Base-by-base conservation (phyloP, 306 rosid genomes). In the Vigna radiata region DNA sequence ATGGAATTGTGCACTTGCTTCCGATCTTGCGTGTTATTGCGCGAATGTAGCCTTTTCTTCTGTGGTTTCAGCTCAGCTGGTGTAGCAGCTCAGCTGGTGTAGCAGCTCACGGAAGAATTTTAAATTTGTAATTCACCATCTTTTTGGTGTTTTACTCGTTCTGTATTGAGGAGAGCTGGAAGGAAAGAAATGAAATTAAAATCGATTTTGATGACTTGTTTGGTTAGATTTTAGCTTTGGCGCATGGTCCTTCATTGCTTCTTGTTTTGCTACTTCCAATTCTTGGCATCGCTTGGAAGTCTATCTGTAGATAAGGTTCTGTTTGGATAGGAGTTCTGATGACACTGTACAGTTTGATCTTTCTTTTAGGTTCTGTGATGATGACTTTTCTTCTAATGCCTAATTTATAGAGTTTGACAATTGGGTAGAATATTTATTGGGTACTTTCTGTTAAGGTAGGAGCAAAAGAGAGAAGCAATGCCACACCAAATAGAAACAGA, bases 21-120 rank as follows among this genome's bases (percentile, higher is more conserved):
- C 77, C 86, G 92, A 86, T 86, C 92, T 85, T 59, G 55, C 73
- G 54, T 48, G 72, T 75, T 80, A 46, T 72, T 46, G 79, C n/a
- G 27, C 39, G 25, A 79, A 76, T 83, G 84, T 62, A 3, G 77
- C 64, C 11, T 70, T 62, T 69, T 43, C 17, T 67, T 63, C 70
- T 56, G 47, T 44, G 39, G 64, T 56, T 43, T 83, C 29, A 18
- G 73, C 68, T 69, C 75, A 79, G 84, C 25, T 79, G 80, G 83
- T 74, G 66, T 2, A 9, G 50, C 58, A 56, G 23, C 39, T 68
- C 6, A 37, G 84, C 25, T 79, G 80, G 83, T 74, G 66, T 2
- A 9, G 50, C 58, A 56, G 23, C 39, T 68, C 6, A 37, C 8
- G 73, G 70, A 23, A 18, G 55, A 74, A 46, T 79, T 61, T 13